These are phyloP conservation scores for Fraxinus velutina DNA, from an alignment of 305 asterid species.

Conservation along the genomic window DNA sequence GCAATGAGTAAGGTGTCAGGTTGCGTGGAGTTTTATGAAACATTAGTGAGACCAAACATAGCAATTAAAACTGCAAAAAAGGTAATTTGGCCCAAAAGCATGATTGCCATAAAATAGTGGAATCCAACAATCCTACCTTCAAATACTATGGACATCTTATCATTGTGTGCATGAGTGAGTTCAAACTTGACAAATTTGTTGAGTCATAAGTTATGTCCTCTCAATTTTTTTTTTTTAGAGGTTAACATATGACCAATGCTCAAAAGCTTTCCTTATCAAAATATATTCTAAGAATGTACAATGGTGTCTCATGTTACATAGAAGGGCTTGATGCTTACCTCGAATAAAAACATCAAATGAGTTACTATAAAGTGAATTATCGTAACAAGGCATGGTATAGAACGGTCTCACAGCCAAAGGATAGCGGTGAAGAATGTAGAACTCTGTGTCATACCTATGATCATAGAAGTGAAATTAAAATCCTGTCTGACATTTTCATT, in stretches of 20 bases:
- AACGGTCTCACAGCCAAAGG: slow-evolving; percentile 84
- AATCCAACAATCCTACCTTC: background rate
- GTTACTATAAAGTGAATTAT: slow-evolving; percentile 57
- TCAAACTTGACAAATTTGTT: background rate
- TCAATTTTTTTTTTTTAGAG: background rate
- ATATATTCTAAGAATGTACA: background rate
- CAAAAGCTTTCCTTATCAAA: background rate
- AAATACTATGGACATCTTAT: background rate
- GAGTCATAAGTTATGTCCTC: background rate
- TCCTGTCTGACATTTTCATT: slow-evolving; percentile 3
- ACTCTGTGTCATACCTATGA: slow-evolving; percentile 77
- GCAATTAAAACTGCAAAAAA: background rate
- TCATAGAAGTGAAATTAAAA: background rate
- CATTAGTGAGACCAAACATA: background rate
- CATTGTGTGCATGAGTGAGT: background rate
- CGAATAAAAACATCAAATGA: slow-evolving; percentile 85
- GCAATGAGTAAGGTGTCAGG: background rate
- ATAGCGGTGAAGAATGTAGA: slow-evolving; percentile 87
- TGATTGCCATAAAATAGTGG: background rate
- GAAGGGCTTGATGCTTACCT: slow-evolving; percentile 41
- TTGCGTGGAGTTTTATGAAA: background rate
- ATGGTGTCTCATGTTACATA: background rate
- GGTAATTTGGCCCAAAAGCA: background rate
- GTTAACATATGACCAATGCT: background rate
- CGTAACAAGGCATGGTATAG: slow-evolving; percentile 86